These are phyloP conservation scores for Aaosphaeria arxii DNA, from an alignment of 2,329 filamentous ascomycete species.

Conservation along the genomic window DNA sequence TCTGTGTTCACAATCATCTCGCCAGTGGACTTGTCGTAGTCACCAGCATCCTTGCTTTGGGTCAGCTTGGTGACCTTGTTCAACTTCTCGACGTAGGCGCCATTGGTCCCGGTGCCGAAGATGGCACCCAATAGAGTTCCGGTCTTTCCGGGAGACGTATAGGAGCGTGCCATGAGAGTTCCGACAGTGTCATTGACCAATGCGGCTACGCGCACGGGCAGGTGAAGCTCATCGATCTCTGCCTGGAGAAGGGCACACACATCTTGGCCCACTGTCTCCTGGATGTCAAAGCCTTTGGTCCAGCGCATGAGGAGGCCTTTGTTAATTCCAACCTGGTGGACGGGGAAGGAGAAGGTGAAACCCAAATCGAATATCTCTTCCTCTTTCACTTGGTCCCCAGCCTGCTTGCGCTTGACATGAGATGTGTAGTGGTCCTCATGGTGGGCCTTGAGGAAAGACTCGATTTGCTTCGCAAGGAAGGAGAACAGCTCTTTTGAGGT, in stretches of 20 bases:
- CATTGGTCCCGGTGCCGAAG: conserved; percentile 96
- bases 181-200: conserved; percentile 97
- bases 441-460: conserved; percentile 80
- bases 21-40: conserved; percentile 76
- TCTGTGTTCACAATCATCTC: conserved; percentile 98
- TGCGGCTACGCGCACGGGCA: conserved; percentile 92
- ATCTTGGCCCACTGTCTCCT: conserved; percentile 91
- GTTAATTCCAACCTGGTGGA: conserved; percentile 92
- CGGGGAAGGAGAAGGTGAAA: conserved; percentile 99
- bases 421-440: conserved; percentile 82
- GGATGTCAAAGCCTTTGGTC: conserved; percentile 98
- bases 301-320: conserved; percentile 91
- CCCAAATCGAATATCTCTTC: conserved; percentile 87
- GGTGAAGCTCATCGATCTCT: conserved; percentile 80
- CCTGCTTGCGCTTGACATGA: conserved; percentile 63
- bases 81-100: conserved; percentile 93
- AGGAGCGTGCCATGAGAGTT: conserved; percentile 95
- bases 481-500: conserved; percentile 83
- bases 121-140: conserved; percentile 91
- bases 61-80: conserved; percentile 76
- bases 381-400: conserved; percentile 59
- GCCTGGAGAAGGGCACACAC: conserved; percentile 85
- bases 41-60: conserved; percentile 41
- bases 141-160: conserved; percentile 84
- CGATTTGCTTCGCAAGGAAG: conserved; percentile 91